A percentile compares a stretch with the other conserved stretches of the same genome.
phyloP scores from a whole-genome alignment of 2,329 filamentous ascomycete species.

The Pseudogymnoascus sp. region DNA sequence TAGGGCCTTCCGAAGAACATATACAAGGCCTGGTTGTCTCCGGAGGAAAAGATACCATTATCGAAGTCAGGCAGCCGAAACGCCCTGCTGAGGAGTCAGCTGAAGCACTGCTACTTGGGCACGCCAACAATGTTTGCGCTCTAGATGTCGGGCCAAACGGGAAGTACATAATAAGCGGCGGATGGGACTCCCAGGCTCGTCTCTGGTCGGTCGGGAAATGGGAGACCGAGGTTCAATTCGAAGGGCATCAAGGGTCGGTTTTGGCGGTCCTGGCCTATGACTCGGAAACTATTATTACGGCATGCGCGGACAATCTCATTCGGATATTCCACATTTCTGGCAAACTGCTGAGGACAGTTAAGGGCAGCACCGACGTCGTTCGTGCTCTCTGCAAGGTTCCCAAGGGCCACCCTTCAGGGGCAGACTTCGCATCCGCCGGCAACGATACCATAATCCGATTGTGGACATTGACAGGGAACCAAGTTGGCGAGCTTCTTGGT shows the following conservation, averaged over 20 bases:
- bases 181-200: constrained; percentile 85
- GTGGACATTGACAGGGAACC: constrained; percentile 73
- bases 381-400: constrained; percentile 82
- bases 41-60: constrained; percentile 84
- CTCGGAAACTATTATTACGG: constrained; percentile 74
- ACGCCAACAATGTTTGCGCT: constrained; percentile 79
- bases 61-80: constrained; percentile 73
- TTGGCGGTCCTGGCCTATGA: constrained; percentile 89
- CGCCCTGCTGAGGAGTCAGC: constrained; percentile 65
- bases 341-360: constrained; percentile 54
- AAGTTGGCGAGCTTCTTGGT: constrained; percentile 69
- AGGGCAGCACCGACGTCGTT: constrained; percentile 72
- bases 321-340: constrained; percentile 66
- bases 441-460: constrained; percentile 86
- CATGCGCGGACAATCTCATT: constrained; percentile 82
- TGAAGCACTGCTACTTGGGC: constrained; percentile 77
- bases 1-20: constrained; percentile 53
- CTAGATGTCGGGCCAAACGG: constrained; percentile 69
- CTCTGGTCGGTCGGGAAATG: constrained; percentile 82
- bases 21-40: constrained; percentile 78
- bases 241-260: constrained; percentile 72
- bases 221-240: constrained; percentile 64
- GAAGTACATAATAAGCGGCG: constrained; percentile 74
- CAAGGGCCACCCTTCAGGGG: constrained; percentile 64
- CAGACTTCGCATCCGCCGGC: constrained; percentile 88